phyloP scores from a whole-genome alignment of 106 monocot genomes.

The Allium cepa region DNA sequence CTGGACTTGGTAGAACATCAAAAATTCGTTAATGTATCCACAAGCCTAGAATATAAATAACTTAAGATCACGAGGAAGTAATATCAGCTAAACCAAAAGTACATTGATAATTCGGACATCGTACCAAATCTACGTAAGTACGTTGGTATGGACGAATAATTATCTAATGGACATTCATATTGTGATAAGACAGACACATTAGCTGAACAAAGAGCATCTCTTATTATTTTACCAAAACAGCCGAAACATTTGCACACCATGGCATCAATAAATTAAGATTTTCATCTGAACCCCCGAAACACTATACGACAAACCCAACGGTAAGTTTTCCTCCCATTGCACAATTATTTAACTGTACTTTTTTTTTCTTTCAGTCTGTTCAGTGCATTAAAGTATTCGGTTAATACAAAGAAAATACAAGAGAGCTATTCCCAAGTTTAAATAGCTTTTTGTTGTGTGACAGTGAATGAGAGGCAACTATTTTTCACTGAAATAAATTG shows the following conservation, averaged over 20 bases:
- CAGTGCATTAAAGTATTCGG: too few species aligned
- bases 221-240: not conserved
- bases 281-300: not conserved
- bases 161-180: not conserved
- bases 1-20: too few species aligned
- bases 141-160: not conserved
- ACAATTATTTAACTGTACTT: not conserved
- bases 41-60: too few species aligned
- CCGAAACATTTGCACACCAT: not conserved
- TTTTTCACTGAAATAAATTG: not conserved
- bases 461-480: too few species aligned
- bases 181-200: not conserved
- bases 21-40: too few species aligned
- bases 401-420: not conserved
- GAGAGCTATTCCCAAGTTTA: not conserved
- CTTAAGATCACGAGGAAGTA: too few species aligned
- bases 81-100: too few species aligned
- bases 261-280: too few species aligned
- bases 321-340: slow-evolving; percentile 2
- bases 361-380: too few species aligned
- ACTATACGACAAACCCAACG: not conserved
- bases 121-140: not conserved
- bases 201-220: not conserved
- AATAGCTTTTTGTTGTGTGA: not conserved
- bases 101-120: not conserved